These are phyloP conservation scores for Colletotrichum spaethianum DNA, from an alignment of 2,329 filamentous ascomycete genomes.

Conservation along the genomic window DNA sequence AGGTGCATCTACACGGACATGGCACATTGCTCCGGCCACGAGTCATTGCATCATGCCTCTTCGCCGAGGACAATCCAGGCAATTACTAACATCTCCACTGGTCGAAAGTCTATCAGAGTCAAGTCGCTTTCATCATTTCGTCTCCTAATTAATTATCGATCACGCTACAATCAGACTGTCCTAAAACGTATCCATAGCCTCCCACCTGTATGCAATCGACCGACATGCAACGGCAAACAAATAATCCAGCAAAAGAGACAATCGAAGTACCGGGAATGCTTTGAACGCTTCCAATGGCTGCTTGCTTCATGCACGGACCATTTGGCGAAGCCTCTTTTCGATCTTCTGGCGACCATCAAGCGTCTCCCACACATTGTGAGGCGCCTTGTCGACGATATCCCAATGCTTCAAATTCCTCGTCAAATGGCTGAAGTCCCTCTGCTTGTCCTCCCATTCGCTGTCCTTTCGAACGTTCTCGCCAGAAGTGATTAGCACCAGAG, in stretches of 20 bases:
- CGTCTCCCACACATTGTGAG: slow-evolving; percentile 89
- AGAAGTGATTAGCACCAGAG: slow-evolving; percentile 86
- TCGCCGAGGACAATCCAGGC: neutral
- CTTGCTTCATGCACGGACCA: slow-evolving; percentile 63
- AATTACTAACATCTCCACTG: neutral
- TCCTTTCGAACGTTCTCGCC: slow-evolving; percentile 78
- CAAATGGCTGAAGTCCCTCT: slow-evolving; percentile 85
- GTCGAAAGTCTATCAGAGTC: slow-evolving; percentile 8
- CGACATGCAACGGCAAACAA: neutral
- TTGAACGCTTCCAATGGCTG: neutral
- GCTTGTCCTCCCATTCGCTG: slow-evolving; percentile 84
- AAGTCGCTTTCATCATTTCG: slow-evolving; percentile 21
- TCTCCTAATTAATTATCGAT: neutral
- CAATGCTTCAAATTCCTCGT: slow-evolving; percentile 85
- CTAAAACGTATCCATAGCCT: neutral
- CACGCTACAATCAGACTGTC: slow-evolving; percentile 1
- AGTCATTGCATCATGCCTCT: slow-evolving; percentile 19
- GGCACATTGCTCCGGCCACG: neutral
- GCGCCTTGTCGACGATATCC: slow-evolving; percentile 89
- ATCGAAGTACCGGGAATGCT: neutral
- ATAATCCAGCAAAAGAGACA: neutral
- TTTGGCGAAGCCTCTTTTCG: slow-evolving; percentile 81
- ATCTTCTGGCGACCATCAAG: slow-evolving; percentile 79
- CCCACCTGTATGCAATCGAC: slow-evolving; percentile 1
- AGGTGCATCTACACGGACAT: neutral